A percentile compares a stretch with the other conserved stretches of the same genome.
Evolutionary conservation across 345 rosid genomes (phyloP).

Genomic region (Fremontodendron californicum): DNA sequence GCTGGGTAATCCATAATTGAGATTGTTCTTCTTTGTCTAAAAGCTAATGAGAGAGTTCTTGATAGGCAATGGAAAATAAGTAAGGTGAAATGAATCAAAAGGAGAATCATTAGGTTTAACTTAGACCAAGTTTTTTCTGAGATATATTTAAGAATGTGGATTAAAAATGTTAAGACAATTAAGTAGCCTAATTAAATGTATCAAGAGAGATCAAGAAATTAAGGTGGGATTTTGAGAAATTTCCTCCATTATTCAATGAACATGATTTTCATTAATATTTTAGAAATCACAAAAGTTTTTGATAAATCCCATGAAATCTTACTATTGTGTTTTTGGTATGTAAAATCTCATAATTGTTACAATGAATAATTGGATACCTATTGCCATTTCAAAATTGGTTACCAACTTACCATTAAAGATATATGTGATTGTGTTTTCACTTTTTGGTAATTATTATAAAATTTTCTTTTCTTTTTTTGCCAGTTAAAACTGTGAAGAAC

Average conservation of each 20-base stretch:
- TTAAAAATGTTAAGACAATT: not conserved
- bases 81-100: not conserved
- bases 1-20: not conserved
- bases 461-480: too few relatives aligned
- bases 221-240: not conserved
- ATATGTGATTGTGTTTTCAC: not conserved
- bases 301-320: not conserved
- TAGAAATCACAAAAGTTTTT: not conserved
- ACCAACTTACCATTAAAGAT: not conserved
- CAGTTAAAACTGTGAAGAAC: too few relatives aligned
- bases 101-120: not conserved
- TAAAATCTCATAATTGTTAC: not conserved
- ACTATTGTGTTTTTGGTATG: not conserved
- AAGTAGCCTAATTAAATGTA: not conserved
- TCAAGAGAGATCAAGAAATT: not conserved
- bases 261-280: not conserved
- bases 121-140: not conserved
- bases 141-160: not conserved
- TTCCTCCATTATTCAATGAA: not conserved
- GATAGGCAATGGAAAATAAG: not conserved
- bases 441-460: not conserved
- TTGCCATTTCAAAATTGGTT: not conserved
- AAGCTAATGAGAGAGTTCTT: not conserved
- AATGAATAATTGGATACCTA: not conserved
- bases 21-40: not conserved